Evolutionary conservation across 169 alveolate genomes (phyloP), one percentile per base, ranked within the genome.

Genomic region (Plasmodium malariae): DNA sequence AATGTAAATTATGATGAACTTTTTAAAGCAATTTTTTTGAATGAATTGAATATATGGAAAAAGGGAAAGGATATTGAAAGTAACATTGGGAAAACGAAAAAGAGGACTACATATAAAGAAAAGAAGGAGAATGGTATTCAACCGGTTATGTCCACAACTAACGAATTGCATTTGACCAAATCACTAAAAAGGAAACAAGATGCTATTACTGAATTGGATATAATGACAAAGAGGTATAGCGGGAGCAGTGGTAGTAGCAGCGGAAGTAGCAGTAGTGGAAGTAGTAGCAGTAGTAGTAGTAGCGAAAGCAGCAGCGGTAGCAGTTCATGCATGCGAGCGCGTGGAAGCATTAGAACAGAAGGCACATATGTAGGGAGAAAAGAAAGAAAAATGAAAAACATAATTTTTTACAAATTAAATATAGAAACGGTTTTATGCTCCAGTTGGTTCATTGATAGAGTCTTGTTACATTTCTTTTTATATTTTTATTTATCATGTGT

Each of bases 361-460:
- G 17, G 67, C 9, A 7, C 37, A 43, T 6, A 19, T 51, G 28
- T 55, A 4, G 59, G 14, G 19, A 70, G 24, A 63, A 69, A 48
- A 69, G 59, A 45, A 67, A 70, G 70, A 59, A 69, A 69, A 57
- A 55, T 55, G 21, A 43, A n/a, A 57, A 26, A 60, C 5, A 86
- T 55, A 30, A 48, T 86, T 40, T 86, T 86, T 26, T 86, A 86
- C 69, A 86, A 86, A 70, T 48, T 86, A 57, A 86, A 86, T 62
- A n/a, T 86, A 14, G 92, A 86, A 69, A 69, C 92, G 12, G 67
- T 86, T 70, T 62, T 86, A 21, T 59, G 65, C 34, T 86, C 92
- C 12, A 65, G 76, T 26, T 86, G 92, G 92, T 86, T 70, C 34
- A 40, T 86, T n/a, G 92, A 86, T 40, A 45, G 92, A 40, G 40